Conservation (phyloP, 176 grass and related monocot genomes). For the Secale cereale region DNA sequence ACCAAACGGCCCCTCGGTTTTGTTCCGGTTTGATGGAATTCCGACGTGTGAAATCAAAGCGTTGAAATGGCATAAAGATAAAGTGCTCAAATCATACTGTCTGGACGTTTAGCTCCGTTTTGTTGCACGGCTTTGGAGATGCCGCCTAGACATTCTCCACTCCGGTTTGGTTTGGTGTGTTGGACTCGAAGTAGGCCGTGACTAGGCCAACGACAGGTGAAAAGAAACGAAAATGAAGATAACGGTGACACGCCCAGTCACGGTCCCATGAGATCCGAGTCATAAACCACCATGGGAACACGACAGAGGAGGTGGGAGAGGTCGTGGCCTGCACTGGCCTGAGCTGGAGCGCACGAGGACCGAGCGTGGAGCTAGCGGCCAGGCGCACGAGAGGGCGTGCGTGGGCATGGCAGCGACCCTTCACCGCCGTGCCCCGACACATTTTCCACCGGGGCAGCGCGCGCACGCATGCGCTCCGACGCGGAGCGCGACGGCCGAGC, state of each 20-base stretch:
- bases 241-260: neutral
- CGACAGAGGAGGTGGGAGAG: neutral
- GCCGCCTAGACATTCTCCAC: too few relatives aligned
- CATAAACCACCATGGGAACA: neutral
- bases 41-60: too few relatives aligned
- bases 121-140: too few relatives aligned
- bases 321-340: neutral
- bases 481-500: constrained; percentile 21
- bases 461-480: neutral
- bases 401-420: neutral
- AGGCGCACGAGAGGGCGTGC: neutral
- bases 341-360: constrained; percentile 1
- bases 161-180: neutral
- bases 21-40: too few relatives aligned
- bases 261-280: neutral
- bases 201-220: too few relatives aligned
- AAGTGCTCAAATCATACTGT: too few relatives aligned
- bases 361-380: too few relatives aligned
- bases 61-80: too few relatives aligned
- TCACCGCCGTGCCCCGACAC: constrained; percentile 17
- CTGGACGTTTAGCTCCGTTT: too few relatives aligned
- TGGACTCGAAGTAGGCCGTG: neutral
- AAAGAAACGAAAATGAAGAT: neutral
- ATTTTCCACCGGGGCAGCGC: constrained; percentile 28
- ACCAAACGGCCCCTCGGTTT: too few relatives aligned